Base-by-base conservation (phyloP, 1,284 basidiomycete genomes). In the Sanghuangporus weigelae region DNA sequence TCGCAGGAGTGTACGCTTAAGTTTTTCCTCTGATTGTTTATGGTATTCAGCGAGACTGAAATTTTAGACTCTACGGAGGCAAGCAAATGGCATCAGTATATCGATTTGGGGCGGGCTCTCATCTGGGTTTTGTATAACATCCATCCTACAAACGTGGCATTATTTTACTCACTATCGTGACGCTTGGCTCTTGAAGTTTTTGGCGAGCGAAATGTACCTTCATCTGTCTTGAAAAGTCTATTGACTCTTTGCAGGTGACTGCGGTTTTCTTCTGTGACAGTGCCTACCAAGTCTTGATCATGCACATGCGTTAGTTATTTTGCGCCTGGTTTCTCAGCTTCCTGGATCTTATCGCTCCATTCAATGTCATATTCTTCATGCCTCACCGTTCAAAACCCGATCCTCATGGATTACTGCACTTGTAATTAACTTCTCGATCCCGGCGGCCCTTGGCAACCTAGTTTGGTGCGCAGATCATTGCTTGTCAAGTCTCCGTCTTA, bases 341-440 rank as follows among this genome's bases (percentile, higher is more conserved):
- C 36, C 48, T 10, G 14, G 16, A 49, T 26, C 51, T 38, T 31
- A 10, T 38, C 11, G 12, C 16, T 60, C 39, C 26, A 21, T 23
- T 26, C 40, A 6, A 16, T 53, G 26, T 51, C 21, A 53, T 40
- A 50, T 49, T 59, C 14, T 35, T 21, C 21, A 51, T 42, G n/a
- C 19, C 21, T 50, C 16, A 40, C 50, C 59, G 36, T 40, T 36
- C 38, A 53, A 54, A 23, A 11, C 21, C 53, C 53, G 26, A 38
- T 38, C 12, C 53, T 36, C 53, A 38, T 38, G 53, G 16, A 53
- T 60, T 8, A 50, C 23, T 26, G 6, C 48, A 60, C 68, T 81
- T 4, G 71, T 88, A 59, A 78, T 77, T 10, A 73, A 84, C 64
- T 86, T 78, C 67, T 76, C 76, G 42, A 73, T 79, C 38, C 69